These are phyloP conservation scores for Dictyostelium brefeldianum DNA, from an alignment of 78 protist species.

Conservation along the genomic window DNA sequence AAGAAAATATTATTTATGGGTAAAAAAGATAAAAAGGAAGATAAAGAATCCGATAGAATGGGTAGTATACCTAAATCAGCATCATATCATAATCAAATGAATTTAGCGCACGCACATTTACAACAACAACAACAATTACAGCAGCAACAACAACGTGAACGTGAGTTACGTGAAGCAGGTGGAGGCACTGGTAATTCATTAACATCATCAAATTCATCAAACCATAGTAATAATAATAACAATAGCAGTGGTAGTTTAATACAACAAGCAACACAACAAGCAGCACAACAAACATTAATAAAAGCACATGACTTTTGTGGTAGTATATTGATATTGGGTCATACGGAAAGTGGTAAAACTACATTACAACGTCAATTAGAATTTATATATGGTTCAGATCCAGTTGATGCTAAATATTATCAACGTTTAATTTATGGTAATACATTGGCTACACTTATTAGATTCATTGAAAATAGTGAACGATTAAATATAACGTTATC, in stretches of 20 bases:
- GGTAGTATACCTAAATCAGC: not conserved
- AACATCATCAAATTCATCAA: not conserved
- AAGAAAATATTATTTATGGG: conserved; percentile 13
- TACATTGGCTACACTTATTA: conserved; percentile 69
- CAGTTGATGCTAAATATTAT: conserved; percentile 43
- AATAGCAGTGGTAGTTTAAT: not conserved
- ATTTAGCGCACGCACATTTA: not conserved
- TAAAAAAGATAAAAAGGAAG: conserved; percentile 2
- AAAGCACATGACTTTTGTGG: conserved; percentile 20
- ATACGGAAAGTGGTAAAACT: conserved; percentile 58
- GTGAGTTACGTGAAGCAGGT: not conserved
- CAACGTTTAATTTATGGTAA: conserved; percentile 67
- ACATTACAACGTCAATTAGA: conserved; percentile 71
- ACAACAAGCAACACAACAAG: not conserved
- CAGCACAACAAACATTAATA: not conserved
- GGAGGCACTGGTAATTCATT: not conserved
- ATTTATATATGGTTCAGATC: conserved; percentile 41
- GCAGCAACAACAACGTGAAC: conserved; percentile 26
- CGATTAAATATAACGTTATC: conserved; percentile 23
- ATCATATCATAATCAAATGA: not conserved
- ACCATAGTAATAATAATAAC: not conserved
- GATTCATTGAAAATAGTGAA: conserved; percentile 53
- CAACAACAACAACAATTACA: conserved; percentile 11
- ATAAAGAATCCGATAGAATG: not conserved
- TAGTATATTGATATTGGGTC: conserved; percentile 15